Conservation (phyloP, 1,139 yeast genomes). For the Yamadazyma taylorii region DNA sequence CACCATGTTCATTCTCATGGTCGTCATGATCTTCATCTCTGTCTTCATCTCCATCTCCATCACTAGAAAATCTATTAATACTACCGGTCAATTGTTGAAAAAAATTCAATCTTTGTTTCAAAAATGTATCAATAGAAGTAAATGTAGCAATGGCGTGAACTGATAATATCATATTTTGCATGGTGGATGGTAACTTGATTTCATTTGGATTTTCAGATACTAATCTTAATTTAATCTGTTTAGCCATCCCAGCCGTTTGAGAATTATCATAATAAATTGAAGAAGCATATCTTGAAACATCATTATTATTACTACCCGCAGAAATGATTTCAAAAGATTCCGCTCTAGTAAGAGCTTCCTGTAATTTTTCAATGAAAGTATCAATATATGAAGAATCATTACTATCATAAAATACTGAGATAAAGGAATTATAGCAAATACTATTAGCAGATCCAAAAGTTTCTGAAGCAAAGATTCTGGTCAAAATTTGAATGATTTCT, state of each 20-base stretch:
- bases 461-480: constrained; percentile 36
- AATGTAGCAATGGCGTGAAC: constrained; percentile 93
- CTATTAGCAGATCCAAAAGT: constrained; percentile 23
- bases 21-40: constrained; percentile 13
- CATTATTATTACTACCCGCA: constrained; percentile 38
- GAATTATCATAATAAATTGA: constrained; percentile 17
- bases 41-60: constrained; percentile 10
- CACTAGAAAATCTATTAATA: constrained; percentile 12
- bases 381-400: constrained; percentile 21
- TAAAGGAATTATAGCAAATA: constrained; percentile 46
- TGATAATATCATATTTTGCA: constrained; percentile 53
- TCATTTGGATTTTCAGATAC: constrained; percentile 25
- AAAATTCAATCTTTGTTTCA: constrained; percentile 37
- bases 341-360: constrained; percentile 71
- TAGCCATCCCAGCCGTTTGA: constrained; percentile 66
- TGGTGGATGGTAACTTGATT: constrained; percentile 27
- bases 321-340: constrained; percentile 76
- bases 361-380: constrained; percentile 50
- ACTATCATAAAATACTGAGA: constrained; percentile 41
- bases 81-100: constrained; percentile 21
- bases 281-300: constrained; percentile 9
- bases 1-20: constrained; percentile 12
- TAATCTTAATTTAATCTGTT: constrained; percentile 65
- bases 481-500: constrained; percentile 56
- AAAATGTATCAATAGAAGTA: constrained; percentile 65